These are phyloP conservation scores for Gentiana dahurica DNA, from an alignment of 257 asterid species.

Conservation along the genomic window DNA sequence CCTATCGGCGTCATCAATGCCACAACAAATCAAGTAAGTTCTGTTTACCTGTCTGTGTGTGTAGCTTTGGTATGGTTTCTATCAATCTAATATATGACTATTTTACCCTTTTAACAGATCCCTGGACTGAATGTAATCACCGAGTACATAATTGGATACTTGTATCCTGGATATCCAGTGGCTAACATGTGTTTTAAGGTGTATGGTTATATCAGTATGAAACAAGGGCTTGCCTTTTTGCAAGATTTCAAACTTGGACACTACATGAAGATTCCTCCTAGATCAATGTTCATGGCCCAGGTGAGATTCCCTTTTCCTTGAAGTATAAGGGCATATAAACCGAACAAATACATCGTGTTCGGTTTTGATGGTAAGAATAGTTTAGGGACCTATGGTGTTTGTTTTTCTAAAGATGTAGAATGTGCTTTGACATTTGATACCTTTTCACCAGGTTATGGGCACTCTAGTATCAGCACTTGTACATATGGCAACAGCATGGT, in stretches of 20 bases:
- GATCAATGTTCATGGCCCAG: slow-evolving; percentile 98
- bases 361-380: too few relatives aligned
- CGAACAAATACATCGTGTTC: too few relatives aligned
- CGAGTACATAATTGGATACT: slow-evolving; percentile 89
- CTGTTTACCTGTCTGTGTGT: too few relatives aligned
- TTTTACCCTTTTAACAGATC: slow-evolving; percentile 28
- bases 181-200: slow-evolving; percentile 98
- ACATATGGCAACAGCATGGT: slow-evolving; percentile 89
- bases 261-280: slow-evolving; percentile 92
- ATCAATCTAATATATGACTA: background rate
- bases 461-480: slow-evolving; percentile 62
- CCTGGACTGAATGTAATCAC: slow-evolving; percentile 91
- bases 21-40: slow-evolving; percentile 72
- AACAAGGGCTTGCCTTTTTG: slow-evolving; percentile 70
- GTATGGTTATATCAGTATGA: slow-evolving; percentile 86
- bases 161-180: slow-evolving; percentile 97
- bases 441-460: slow-evolving; percentile 50
- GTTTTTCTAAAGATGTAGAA: too few relatives aligned
- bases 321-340: background rate
- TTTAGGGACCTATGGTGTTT: too few relatives aligned
- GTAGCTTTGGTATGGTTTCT: background rate
- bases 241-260: slow-evolving; percentile 96
- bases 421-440: background rate
- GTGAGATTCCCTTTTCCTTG: slow-evolving; percentile 19
- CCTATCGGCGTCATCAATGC: slow-evolving; percentile 88